These are phyloP conservation scores for Sporothrix luriei DNA, from an alignment of 2,329 filamentous ascomycete species.

Conservation along the genomic window DNA sequence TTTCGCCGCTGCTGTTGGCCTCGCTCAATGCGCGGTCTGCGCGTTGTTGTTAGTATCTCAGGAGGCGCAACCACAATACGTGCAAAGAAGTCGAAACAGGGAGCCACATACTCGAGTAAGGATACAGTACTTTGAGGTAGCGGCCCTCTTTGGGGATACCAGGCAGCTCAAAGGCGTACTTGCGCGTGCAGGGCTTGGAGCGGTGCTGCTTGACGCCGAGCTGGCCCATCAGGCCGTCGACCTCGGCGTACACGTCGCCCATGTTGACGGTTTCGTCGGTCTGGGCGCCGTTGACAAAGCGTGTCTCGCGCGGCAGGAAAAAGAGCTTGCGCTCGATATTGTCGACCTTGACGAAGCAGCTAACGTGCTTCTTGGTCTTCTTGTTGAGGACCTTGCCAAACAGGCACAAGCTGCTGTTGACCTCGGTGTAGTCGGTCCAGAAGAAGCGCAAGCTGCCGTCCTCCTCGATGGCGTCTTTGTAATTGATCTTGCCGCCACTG, in stretches of 20 bases:
- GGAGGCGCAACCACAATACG: background rate
- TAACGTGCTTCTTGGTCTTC: slow-evolving; percentile 74
- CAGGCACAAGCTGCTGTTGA: slow-evolving; percentile 86
- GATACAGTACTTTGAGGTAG: slow-evolving; percentile 94
- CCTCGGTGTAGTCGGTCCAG: slow-evolving; percentile 94
- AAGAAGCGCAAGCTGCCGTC: slow-evolving; percentile 93
- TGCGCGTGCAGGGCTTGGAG: slow-evolving; percentile 84
- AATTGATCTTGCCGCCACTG: slow-evolving; percentile 81
- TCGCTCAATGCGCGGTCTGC: slow-evolving; percentile 65
- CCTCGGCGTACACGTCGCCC: slow-evolving; percentile 86
- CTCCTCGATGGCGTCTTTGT: slow-evolving; percentile 84
- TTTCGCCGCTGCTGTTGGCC: slow-evolving; percentile 69
- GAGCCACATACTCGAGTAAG: slow-evolving; percentile 66
- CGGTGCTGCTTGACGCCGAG: slow-evolving; percentile 88
- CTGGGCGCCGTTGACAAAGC: slow-evolving; percentile 60
- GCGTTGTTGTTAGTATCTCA: background rate
- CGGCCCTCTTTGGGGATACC: slow-evolving; percentile 85
- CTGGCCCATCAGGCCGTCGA: slow-evolving; percentile 85
- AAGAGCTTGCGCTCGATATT: slow-evolving; percentile 91
- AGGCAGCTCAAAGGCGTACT: slow-evolving; percentile 92
- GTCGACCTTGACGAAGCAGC: slow-evolving; percentile 94
- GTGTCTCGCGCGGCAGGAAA: slow-evolving; percentile 78
- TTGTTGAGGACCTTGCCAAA: slow-evolving; percentile 97
- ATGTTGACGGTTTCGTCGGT: slow-evolving; percentile 81
- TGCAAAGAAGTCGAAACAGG: background rate